Evolutionary conservation across 2,329 filamentous ascomycete genomes (phyloP).

Genomic region (Epichloe sibirici): DNA sequence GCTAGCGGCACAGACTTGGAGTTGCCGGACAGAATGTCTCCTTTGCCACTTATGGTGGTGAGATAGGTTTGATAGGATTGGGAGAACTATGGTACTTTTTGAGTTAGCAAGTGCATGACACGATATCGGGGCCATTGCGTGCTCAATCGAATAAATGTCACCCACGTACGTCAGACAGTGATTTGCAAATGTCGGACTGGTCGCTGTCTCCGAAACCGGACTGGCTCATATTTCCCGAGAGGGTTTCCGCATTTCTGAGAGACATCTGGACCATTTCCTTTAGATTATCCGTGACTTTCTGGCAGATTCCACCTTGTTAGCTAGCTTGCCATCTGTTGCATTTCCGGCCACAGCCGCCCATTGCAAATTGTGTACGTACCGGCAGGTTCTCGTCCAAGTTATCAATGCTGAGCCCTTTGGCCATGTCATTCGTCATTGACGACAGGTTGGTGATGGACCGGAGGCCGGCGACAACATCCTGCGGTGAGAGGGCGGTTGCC

Average conservation of each 20-base stretch:
- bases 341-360: not conserved
- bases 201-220: slow-evolving; percentile 1
- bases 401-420: not conserved
- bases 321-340: not conserved
- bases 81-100: slow-evolving; percentile 5
- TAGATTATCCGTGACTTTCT: not conserved
- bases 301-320: not conserved
- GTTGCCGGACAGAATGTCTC: slow-evolving; percentile 5
- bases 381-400: not conserved
- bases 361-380: not conserved
- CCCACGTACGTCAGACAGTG: slow-evolving; percentile 8
- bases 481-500: not conserved
- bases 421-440: slow-evolving; percentile 2
- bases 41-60: slow-evolving; percentile 9
- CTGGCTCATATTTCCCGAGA: not conserved
- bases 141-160: not conserved
- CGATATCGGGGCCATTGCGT: not conserved
- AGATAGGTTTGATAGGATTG: slow-evolving; percentile 7
- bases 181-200: slow-evolving; percentile 8
- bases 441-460: slow-evolving; percentile 8
- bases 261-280: not conserved
- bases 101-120: not conserved
- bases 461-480: not conserved
- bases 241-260: not conserved
- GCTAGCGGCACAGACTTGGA: slow-evolving; percentile 7